Base-by-base conservation (phyloP, 805 yeast genomes). In the Hyphopichia homilentoma region DNA sequence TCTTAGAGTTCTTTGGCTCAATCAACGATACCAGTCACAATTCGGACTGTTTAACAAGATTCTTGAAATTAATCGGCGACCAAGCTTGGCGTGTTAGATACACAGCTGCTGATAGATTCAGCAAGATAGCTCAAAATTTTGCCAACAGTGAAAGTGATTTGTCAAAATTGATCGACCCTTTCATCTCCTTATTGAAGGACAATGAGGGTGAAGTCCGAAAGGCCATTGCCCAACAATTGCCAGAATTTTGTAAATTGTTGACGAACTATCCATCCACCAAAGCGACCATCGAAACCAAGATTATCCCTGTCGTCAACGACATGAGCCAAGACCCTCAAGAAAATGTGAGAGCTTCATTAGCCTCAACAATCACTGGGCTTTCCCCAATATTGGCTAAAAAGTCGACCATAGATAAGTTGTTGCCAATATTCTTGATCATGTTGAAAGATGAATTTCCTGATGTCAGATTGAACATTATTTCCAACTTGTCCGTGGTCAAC, bases 1-100 rank as follows among this genome's bases (percentile, higher is more conserved):
- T 90, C 29, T 72, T 90, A 42, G 73, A 74, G 40, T 81, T 78
- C 50, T 79, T 81, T 64, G 78, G 78, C 44, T 58, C 64, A 12
- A 74, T 74, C 38, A 58, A 72, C 34, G 86, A 81, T 45, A 56
- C 50, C 14, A 61, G 79, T 13, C 84, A 80, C 55, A 72, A 77
- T 45, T 69, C 74, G 29, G 84, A 81, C 44, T 67, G 84, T 36
- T 68, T 84, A 40, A 66, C 70, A 32, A 75, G 81, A 42, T 73
- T 95, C 2, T 70, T 82, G 43, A 77, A 77, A 43, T 70, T 93
- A 44, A 81, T 86, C 37, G 75, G 72, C 43, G 98, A 93, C 64
- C 87, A 85, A 60, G 83, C 95, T 52, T 93, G 99, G 99, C 80
- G 98, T 60, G 97, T 93, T 36, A 81, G 98, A 52, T 93, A 90